Evolutionary conservation across 1,284 basidiomycete species (phyloP).

Genomic region (Ustilago crameri): DNA sequence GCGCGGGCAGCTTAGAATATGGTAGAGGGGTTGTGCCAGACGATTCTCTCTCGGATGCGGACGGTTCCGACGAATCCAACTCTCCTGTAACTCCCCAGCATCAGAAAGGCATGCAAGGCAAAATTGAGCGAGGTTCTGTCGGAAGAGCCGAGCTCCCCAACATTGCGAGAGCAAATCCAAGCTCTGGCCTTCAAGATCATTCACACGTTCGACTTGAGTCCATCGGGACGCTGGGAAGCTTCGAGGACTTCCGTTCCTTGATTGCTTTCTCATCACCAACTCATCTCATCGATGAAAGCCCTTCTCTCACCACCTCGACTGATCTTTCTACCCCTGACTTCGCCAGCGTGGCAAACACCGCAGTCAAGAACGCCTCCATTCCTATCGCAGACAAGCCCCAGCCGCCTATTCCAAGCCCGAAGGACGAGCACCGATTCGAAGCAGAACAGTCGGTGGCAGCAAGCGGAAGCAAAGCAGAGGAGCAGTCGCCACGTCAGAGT

Average conservation of each 20-base stretch:
- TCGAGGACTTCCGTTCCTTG: conserved; percentile 44
- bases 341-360: conserved; percentile 1
- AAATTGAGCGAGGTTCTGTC: conserved; percentile 1
- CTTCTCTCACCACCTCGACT: conserved; percentile 29
- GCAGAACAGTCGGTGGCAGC: neutral
- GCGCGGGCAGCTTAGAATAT: conserved; percentile 32
- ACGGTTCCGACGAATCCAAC: conserved; percentile 15
- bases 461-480: neutral
- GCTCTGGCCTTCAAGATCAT: neutral
- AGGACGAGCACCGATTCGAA: neutral
- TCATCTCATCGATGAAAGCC: conserved; percentile 28
- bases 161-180: neutral
- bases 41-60: conserved; percentile 25
- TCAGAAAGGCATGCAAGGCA: neutral
- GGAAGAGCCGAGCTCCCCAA: neutral
- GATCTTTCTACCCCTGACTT: conserved; percentile 28
- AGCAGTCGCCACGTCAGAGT: neutral
- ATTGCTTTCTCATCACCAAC: conserved; percentile 26
- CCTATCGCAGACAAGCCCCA: conserved; percentile 16
- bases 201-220: conserved; percentile 23
- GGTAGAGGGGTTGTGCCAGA: conserved; percentile 47
- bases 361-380: conserved; percentile 11
- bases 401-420: conserved; percentile 16
- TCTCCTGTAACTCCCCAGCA: conserved; percentile 21
- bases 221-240: conserved; percentile 26